Conservation (phyloP, 129 eudicot species). For the Centaurea solstitialis region DNA sequence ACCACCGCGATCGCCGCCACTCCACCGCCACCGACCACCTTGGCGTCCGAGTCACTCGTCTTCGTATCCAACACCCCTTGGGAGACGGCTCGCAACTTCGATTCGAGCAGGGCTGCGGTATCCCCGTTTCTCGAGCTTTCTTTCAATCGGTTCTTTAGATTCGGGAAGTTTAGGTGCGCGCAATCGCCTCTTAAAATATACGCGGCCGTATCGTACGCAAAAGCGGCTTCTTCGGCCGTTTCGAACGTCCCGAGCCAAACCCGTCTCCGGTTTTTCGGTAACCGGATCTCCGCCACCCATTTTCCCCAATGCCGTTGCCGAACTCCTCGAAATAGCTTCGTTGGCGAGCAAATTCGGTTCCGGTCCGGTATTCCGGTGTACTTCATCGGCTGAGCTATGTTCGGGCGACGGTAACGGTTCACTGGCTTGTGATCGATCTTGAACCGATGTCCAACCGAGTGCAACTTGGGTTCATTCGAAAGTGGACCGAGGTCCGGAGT, state of each 20-base stretch:
- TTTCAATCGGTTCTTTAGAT: constrained; percentile 64
- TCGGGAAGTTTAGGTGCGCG: constrained; percentile 82
- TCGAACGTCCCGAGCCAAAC: constrained; percentile 93
- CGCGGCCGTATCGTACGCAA: constrained; percentile 89
- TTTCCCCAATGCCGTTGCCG: constrained; percentile 97
- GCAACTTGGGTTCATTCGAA: constrained; percentile 34
- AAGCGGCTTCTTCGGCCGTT: constrained; percentile 88
- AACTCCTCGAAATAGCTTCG: constrained; percentile 78
- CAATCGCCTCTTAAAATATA: constrained; percentile 78
- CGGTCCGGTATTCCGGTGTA: constrained; percentile 18
- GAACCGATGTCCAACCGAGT: constrained; percentile 33
- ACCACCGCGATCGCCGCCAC: constrained; percentile 15
- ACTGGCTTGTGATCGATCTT: constrained; percentile 31
- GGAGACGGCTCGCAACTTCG: constrained; percentile 59
- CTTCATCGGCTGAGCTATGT: constrained; percentile 67
- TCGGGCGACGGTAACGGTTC: constrained; percentile 36
- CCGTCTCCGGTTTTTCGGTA: constrained; percentile 76
- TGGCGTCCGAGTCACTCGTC: constrained; percentile 10
- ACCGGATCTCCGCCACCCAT: constrained; percentile 91
- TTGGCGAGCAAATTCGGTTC: constrained; percentile 24
- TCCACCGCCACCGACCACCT: constrained; percentile 10
- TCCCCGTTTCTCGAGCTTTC: constrained; percentile 42
- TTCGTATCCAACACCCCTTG: constrained; percentile 13
- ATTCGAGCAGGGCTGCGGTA: constrained; percentile 72
- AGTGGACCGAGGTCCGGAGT: constrained; percentile 29